Evolutionary conservation across 1,284 basidiomycete species (phyloP).

Genomic region (Thelephora terrestris): DNA sequence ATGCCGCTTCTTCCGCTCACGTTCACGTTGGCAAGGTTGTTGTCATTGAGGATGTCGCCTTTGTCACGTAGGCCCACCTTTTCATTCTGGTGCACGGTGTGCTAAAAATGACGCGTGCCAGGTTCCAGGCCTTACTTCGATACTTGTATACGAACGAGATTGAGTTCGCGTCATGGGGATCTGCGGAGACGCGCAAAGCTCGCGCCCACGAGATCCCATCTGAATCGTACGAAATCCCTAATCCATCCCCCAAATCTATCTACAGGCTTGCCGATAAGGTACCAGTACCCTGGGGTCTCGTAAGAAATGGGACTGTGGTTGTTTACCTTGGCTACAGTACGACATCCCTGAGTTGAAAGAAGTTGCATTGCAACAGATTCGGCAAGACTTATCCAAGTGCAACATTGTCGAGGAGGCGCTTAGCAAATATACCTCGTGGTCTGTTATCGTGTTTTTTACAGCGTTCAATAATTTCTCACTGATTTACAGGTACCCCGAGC

Average conservation of each 20-base stretch:
- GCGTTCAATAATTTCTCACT: background rate
- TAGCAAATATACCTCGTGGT: background rate
- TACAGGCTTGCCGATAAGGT: background rate
- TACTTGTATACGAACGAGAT: constrained; percentile 14
- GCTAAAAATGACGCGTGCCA: constrained; percentile 1
- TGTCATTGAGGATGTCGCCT: background rate
- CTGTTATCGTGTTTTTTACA: background rate
- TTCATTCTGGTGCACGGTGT: background rate
- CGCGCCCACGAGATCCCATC: background rate
- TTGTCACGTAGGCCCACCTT: background rate
- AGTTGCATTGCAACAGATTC: background rate
- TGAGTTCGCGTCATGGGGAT: constrained; percentile 13
- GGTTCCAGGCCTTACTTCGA: constrained; percentile 14
- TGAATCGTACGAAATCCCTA: no score
- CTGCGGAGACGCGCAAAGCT: background rate
- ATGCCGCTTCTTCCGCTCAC: background rate
- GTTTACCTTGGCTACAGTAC: background rate
- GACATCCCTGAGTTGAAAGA: background rate
- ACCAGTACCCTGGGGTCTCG: background rate
- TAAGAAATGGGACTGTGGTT: background rate
- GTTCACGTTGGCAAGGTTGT: background rate
- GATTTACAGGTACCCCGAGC: background rate
- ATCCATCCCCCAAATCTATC: background rate
- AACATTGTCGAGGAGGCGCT: background rate
- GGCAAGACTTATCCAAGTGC: background rate